phyloP scores from a whole-genome alignment of 768 basidiomycete species.

The Hypholoma sublateritium region DNA sequence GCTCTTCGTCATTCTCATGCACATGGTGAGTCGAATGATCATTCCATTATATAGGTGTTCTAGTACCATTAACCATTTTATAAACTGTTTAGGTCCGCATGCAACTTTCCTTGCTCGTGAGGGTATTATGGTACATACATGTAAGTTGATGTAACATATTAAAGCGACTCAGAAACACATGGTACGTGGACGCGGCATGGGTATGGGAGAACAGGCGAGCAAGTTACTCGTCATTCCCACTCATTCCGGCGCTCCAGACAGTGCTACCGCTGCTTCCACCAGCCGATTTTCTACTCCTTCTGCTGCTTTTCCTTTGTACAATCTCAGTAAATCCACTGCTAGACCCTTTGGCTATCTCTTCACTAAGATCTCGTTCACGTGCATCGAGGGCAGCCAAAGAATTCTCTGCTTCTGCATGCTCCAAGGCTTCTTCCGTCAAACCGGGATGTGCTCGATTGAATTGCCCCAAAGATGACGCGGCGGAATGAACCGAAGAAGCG shows the following conservation, averaged over 20 bases:
- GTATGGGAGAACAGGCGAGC: not conserved
- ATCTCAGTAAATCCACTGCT: conserved; percentile 82
- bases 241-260: conserved; percentile 87
- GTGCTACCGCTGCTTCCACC: conserved; percentile 77
- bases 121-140: no score
- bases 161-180: not conserved
- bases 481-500: conserved; percentile 47
- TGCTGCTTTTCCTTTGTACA: conserved; percentile 51
- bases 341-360: conserved; percentile 74
- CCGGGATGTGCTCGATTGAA: conserved; percentile 31
- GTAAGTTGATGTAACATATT: not conserved
- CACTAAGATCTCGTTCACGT: conserved; percentile 69
- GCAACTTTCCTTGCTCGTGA: no score
- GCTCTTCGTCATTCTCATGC: no score
- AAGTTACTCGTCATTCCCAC: conserved; percentile 48
- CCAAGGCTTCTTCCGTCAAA: conserved; percentile 74
- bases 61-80: no score
- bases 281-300: conserved; percentile 58
- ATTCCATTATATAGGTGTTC: no score
- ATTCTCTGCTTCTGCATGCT: conserved; percentile 77
- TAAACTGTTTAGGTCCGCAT: no score
- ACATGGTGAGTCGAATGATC: no score
- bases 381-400: conserved; percentile 78
- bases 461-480: conserved; percentile 33
- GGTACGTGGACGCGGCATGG: not conserved